These are phyloP conservation scores for Spinellus fusiger DNA, from an alignment of 192 early-diverging fungal genomes.

Conservation along the genomic window DNA sequence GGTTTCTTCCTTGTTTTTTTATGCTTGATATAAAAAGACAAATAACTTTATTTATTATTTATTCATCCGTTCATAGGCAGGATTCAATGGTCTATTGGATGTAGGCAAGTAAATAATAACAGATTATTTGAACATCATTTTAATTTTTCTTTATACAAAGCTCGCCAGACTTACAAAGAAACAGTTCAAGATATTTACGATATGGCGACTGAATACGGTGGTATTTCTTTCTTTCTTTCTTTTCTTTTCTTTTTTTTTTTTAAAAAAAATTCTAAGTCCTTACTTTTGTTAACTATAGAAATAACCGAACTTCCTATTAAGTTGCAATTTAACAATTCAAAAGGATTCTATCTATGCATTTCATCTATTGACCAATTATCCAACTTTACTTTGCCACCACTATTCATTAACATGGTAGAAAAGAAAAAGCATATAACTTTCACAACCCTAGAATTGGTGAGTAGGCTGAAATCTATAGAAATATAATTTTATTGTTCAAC, in stretches of 20 bases:
- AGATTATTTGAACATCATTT: neutral
- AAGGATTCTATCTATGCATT: slow-evolving; percentile 57
- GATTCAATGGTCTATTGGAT: slow-evolving; percentile 80
- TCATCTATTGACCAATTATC: slow-evolving; percentile 33
- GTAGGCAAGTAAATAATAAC: slow-evolving; percentile 47
- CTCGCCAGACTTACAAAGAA: slow-evolving; percentile 76
- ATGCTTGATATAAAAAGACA: neutral
- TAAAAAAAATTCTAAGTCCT: neutral
- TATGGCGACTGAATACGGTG: slow-evolving; percentile 41
- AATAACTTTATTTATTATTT: neutral
- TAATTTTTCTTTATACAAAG: slow-evolving; percentile 17
- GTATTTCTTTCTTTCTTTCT: slow-evolving; percentile 30
- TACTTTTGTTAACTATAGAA: slow-evolving; percentile 29
- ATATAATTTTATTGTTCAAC: neutral
- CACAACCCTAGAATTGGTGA: slow-evolving; percentile 74
- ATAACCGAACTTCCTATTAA: slow-evolving; percentile 56
- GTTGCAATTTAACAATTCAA: slow-evolving; percentile 51
- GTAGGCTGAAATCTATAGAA: neutral
- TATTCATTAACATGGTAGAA: slow-evolving; percentile 72
- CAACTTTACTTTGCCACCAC: slow-evolving; percentile 42
- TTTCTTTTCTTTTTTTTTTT: slow-evolving; percentile 1
- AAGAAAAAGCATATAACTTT: slow-evolving; percentile 62
- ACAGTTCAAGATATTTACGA: slow-evolving; percentile 66
- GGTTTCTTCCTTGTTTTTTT: neutral
- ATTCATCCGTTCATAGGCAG: slow-evolving; percentile 37